phyloP scores from a whole-genome alignment of 2,329 filamentous ascomycete species.

The Raffaelea arxii region DNA sequence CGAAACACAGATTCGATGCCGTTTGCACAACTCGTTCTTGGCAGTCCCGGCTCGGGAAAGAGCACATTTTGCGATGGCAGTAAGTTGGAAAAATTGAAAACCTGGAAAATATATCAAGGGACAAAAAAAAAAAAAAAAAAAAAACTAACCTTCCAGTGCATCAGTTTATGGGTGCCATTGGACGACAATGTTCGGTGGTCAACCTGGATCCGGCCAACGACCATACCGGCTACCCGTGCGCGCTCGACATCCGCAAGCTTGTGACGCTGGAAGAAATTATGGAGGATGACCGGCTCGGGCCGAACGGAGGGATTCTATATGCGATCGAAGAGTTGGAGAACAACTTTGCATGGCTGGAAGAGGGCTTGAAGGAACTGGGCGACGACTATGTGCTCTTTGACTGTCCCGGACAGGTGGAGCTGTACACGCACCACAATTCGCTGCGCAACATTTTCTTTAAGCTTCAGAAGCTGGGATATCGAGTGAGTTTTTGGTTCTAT shows the following conservation, averaged over 20 bases:
- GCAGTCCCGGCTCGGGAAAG: conserved; percentile 92
- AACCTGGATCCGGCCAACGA: conserved; percentile 98
- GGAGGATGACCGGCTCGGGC: conserved; percentile 79
- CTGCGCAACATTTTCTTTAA: conserved; percentile 85
- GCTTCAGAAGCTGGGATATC: conserved; percentile 83
- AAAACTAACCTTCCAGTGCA: conserved; percentile 56
- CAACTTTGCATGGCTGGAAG: conserved; percentile 86
- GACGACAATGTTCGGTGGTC: conserved; percentile 86
- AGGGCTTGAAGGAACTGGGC: conserved; percentile 66
- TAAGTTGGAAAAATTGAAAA: no score
- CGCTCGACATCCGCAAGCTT: conserved; percentile 80
- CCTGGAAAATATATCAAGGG: no score
- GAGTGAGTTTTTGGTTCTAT: conserved; percentile 57
- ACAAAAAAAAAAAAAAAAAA: no score
- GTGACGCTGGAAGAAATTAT: conserved; percentile 93
- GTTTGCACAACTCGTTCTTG: conserved; percentile 72
- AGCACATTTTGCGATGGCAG: conserved; percentile 97
- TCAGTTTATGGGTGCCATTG: conserved; percentile 94
- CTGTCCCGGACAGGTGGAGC: conserved; percentile 91
- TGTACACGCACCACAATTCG: conserved; percentile 92
- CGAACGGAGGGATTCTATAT: conserved; percentile 87
- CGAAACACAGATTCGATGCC: conserved; percentile 32
- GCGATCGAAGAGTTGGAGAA: conserved; percentile 91
- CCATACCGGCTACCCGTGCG: conserved; percentile 76
- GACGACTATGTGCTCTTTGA: conserved; percentile 95